Base-by-base conservation (phyloP, 1,284 basidiomycete genomes). In the Cryptococcus floricola region DNA sequence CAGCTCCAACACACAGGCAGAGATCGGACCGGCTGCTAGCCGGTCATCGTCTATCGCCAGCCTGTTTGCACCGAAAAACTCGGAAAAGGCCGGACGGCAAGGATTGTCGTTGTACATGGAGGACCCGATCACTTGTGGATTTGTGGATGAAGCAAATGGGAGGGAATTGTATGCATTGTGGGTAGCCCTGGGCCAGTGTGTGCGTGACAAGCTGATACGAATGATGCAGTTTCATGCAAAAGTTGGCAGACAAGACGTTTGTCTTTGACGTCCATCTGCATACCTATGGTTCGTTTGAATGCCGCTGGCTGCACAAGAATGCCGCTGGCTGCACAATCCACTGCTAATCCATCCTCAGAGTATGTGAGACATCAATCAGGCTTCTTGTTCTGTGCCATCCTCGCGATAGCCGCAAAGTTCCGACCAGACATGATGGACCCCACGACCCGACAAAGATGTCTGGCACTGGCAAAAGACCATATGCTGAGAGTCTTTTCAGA, bases 101-200 rank as follows among this genome's bases (percentile, higher is more conserved):
- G 49, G 31, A 14, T 38, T 52, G 23, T 19, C 55, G n/a, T 39
- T 48, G 39, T 56, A 47, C 28, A 38, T 49, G 27, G 55, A 56
- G 25, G 55, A 56, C 39, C 55, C 55, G 12, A 56, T 56, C 16
- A 56, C 50, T 27, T 56, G 55, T 42, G 55, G 55, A 16, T 56
- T 51, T 39, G 52, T 56, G 31, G 46, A 49, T 37, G 55, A 56
- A 18, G 46, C 13, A 3, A 45, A 39, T 5, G 55, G 50, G 2
- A 47, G 18, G 9, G 38, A 48, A 27, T 27, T 56, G 8, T 56
- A 48, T 23, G n/a, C 51, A n/a, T 31, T 52, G 50, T 54, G 19
- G 8, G 53, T 50, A 19, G 39, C 41, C 44, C 19, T 28, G n/a
- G 31, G 10, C 10, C 31, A 8, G 1, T 5, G 6, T 34, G 31